A percentile compares a stretch with the other conserved stretches of the same genome.
Evolutionary conservation across 2,329 filamentous ascomycete genomes (phyloP).

Genomic region (Exserohilum turcica): DNA sequence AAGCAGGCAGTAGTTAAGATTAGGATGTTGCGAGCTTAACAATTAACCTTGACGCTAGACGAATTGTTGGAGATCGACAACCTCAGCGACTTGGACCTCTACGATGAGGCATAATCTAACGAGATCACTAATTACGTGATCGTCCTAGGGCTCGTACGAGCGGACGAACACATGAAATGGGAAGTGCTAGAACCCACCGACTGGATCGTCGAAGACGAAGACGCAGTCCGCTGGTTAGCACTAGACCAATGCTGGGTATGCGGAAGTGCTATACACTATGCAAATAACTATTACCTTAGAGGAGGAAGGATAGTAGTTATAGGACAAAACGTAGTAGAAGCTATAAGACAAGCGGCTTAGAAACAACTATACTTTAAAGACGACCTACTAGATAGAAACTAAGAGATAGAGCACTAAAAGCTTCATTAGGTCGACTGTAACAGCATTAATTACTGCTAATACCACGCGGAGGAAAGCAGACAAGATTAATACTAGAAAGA

Average conservation of each 20-base stretch:
- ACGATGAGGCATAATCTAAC: neutral
- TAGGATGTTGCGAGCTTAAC: neutral
- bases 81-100: neutral
- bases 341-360: neutral
- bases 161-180: neutral
- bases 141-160: too few species aligned
- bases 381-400: too few species aligned
- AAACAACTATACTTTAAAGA: neutral
- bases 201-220: neutral
- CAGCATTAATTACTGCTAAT: too few species aligned
- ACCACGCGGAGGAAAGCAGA: too few species aligned
- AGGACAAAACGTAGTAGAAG: neutral
- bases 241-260: too few species aligned
- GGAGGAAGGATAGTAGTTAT: neutral
- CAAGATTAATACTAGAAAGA: too few species aligned
- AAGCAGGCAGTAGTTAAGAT: neutral
- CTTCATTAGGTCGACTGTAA: too few species aligned
- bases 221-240: too few species aligned
- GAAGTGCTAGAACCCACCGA: neutral
- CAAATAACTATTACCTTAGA: too few species aligned
- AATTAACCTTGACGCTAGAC: neutral
- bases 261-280: too few species aligned
- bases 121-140: neutral
- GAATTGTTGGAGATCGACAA: neutral
- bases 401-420: too few species aligned